A percentile compares a stretch with the other conserved stretches of the same genome.
phyloP scores from a whole-genome alignment of 2,329 filamentous ascomycete genomes.

The Fusarium nelsonii region DNA sequence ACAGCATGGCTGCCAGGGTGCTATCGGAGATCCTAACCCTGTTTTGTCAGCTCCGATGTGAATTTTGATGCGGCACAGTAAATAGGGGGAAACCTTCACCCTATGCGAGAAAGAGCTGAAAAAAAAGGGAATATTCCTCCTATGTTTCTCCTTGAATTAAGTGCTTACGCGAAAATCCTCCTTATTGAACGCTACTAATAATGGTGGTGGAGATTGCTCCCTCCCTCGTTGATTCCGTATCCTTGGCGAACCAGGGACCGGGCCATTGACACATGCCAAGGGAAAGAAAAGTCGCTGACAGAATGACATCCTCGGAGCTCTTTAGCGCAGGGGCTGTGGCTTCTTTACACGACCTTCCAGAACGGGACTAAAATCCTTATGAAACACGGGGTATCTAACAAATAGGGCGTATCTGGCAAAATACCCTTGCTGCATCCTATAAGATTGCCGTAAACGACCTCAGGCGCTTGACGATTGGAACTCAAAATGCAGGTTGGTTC shows the following conservation, averaged over 20 bases:
- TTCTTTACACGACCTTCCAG: conserved; percentile 22
- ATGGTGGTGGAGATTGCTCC: not conserved
- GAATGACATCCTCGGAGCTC: not conserved
- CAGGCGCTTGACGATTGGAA: not conserved
- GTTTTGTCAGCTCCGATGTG: not conserved
- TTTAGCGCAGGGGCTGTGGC: conserved; percentile 14
- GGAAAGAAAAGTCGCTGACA: not conserved
- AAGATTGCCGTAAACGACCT: not conserved
- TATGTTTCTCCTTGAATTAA: not conserved
- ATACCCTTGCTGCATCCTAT: not conserved
- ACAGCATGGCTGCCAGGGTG: not conserved
- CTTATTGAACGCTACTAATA: not conserved
- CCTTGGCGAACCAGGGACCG: conserved; percentile 4
- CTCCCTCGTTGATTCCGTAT: not conserved
- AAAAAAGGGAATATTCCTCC: not conserved
- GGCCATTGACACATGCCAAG: conserved; percentile 26
- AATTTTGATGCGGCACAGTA: not conserved
- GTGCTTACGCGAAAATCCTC: not conserved
- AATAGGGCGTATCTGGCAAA: conserved; percentile 10
- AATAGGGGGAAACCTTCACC: not conserved
- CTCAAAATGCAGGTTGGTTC: not conserved
- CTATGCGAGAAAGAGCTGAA: not conserved
- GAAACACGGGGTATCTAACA: conserved; percentile 10
- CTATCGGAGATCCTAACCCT: not conserved
- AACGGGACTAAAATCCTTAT: not conserved